Evolutionary conservation across 495 filamentous ascomycete genomes (phyloP).

Genomic region (Hypoxylon cercidicola): DNA sequence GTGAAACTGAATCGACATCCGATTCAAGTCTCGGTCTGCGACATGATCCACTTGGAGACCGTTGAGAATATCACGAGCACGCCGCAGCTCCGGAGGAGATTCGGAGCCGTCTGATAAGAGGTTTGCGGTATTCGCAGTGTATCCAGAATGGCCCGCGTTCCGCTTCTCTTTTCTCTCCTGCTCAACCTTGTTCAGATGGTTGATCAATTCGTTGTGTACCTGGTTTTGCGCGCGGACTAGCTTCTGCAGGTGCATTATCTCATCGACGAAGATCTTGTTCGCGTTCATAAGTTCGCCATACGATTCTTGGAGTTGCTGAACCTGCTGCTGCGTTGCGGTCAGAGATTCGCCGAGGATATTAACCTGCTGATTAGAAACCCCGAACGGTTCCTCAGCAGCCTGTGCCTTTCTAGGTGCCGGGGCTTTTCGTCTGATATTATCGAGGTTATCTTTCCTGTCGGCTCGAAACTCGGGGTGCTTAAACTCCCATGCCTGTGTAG

Average conservation of each 20-base stretch:
- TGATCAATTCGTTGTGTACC: conserved; percentile 61
- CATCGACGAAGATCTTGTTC: conserved; percentile 86
- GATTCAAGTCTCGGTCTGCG: conserved; percentile 80
- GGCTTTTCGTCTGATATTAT: conserved; percentile 96
- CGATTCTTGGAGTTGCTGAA: conserved; percentile 84
- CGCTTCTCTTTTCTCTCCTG: conserved; percentile 56
- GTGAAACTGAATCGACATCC: conserved; percentile 75
- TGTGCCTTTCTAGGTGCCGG: conserved; percentile 87
- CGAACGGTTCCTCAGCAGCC: conserved; percentile 75
- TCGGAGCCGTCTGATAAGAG: conserved; percentile 60
- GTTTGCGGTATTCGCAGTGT: conserved; percentile 45
- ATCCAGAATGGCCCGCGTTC: conserved; percentile 53
- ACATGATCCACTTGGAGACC: conserved; percentile 82
- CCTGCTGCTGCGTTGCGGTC: conserved; percentile 88
- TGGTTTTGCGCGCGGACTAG: conserved; percentile 79
- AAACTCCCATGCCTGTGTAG: conserved; percentile 89
- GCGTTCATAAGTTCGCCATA: conserved; percentile 87
- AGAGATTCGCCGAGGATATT: conserved; percentile 88
- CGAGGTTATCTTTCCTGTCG: conserved; percentile 94
- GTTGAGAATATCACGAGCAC: conserved; percentile 88
- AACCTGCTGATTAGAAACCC: conserved; percentile 80
- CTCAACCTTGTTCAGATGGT: conserved; percentile 59
- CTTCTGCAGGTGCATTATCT: conserved; percentile 89
- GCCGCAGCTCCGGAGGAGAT: conserved; percentile 82
- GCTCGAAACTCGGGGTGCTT: conserved; percentile 96